Conservation (phyloP, 805 yeast species). For the Huiozyma naganishii region DNA sequence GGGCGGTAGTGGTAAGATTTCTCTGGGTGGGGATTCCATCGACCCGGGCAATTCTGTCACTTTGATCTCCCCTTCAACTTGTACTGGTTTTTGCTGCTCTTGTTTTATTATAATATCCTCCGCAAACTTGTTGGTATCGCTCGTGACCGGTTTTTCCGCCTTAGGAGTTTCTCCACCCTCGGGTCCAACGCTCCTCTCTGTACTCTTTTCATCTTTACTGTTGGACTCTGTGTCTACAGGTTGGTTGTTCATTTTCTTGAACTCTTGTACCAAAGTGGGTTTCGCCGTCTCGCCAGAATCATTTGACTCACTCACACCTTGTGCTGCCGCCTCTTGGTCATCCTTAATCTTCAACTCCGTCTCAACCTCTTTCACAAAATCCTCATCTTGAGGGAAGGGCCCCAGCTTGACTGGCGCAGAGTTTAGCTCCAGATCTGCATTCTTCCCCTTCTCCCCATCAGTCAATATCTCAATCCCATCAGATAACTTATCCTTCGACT, state of each 20-base stretch:
- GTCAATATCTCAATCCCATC: conserved; percentile 24
- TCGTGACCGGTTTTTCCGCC: conserved; percentile 4
- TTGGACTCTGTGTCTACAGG: conserved; percentile 13
- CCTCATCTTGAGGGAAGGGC: conserved; percentile 75
- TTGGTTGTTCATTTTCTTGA: conserved; percentile 44
- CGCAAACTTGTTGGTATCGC: conserved; percentile 12
- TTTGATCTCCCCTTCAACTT: conserved; percentile 18
- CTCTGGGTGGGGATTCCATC: conserved; percentile 61
- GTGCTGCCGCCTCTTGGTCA: conserved; percentile 34
- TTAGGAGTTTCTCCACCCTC: conserved; percentile 3
- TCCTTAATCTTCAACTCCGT: conserved; percentile 75
- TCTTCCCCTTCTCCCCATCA: conserved; percentile 22
- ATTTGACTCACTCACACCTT: neutral
- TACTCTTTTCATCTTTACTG: conserved; percentile 2
- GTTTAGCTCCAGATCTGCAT: conserved; percentile 19
- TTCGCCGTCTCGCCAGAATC: conserved; percentile 7
- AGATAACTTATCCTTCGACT: conserved; percentile 21
- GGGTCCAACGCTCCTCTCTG: neutral
- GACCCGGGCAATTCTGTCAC: conserved; percentile 24
- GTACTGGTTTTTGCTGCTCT: conserved; percentile 1
- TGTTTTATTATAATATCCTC: conserved; percentile 4
- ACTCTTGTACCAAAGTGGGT: conserved; percentile 53
- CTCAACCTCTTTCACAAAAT: conserved; percentile 72
- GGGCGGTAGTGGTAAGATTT: conserved; percentile 73
- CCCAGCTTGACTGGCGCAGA: conserved; percentile 61